Evolutionary conservation across 116 monocot species (phyloP), one percentile per base, ranked within the genome.

Genomic region (Cymodocea nodosa): DNA sequence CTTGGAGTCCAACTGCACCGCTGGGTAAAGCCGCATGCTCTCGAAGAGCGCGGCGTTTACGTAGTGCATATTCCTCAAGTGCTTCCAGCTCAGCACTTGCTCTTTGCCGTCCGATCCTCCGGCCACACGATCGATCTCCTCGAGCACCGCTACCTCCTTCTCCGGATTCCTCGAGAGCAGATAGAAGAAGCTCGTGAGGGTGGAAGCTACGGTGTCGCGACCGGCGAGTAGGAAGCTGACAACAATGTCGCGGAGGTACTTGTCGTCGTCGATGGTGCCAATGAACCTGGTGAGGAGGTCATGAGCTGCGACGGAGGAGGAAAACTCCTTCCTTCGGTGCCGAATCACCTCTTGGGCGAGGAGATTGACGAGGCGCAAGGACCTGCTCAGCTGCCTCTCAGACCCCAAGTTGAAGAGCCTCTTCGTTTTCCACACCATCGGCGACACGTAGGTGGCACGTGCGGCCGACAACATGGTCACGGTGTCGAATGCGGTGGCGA

Each of bases 251-350:
- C 86, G 63, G 44, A 90, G 73, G 68, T 81, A 90, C 48, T 67
- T 60, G 30, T 81, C 81, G 40, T 90, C 83, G 51, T 68, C 35
- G 16, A 84, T 69, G 12, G 81, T 77, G 11, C 58, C 78, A 76
- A 86, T 84, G 86, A 90, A 90, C 18, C 90, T 64, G 10, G 90
- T 81, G 7, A 90, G 77, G 7, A 90, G 73, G 62, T 90, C 90
- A 5, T 59, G 24, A n/a, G 1, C 19, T 48, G 57, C 51, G 54
- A 52, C 62, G 64, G 35, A 69, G 20, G 51, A 73, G 16, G 53
- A 25, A 15, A 76, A 63, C 5, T 80, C 72, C 64, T 81, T 81
- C 63, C 81, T 71, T 24, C 83, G 56, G 70, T 75, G 80, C 15
- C 76, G 30, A 9, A 90, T 90, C 0, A 90, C 81, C 53, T 86